Conservation (phyloP, 495 filamentous ascomycete genomes). For the Elasticomyces elasticus region DNA sequence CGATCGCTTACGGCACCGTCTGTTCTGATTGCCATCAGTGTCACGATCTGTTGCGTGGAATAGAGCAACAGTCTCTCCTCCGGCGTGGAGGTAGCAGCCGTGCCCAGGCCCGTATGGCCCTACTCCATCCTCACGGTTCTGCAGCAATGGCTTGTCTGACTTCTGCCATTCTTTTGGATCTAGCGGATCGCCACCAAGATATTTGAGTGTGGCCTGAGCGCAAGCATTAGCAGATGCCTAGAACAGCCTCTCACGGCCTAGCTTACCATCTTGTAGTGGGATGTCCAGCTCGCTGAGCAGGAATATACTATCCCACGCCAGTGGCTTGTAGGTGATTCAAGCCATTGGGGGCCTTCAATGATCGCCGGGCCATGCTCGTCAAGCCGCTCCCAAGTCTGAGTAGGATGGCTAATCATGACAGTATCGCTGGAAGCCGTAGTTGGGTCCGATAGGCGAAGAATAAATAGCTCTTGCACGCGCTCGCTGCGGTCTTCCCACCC, state of each 20-base stretch:
- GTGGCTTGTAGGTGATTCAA: constrained; percentile 21
- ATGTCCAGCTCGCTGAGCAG: constrained; percentile 29
- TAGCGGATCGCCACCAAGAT: constrained; percentile 24
- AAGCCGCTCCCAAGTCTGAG: constrained; percentile 25
- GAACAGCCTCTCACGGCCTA: no score
- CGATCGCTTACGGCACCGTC: constrained; percentile 20
- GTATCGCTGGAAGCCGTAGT: constrained; percentile 12
- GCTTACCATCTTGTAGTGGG: constrained; percentile 31
- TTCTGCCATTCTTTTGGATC: constrained; percentile 25
- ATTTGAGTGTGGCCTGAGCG: constrained; percentile 25
- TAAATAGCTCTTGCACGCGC: constrained; percentile 26
- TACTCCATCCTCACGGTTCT: constrained; percentile 10
- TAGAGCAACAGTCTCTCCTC: constrained; percentile 23
- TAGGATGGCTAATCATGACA: constrained; percentile 23
- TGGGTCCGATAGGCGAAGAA: constrained; percentile 22
- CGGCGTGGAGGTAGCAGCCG: constrained; percentile 25
- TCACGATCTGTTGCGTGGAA: constrained; percentile 31
- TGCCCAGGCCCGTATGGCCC: constrained; percentile 31
- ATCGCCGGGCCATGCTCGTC: constrained; percentile 21
- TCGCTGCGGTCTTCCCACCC: constrained; percentile 14
- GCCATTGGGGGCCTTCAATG: constrained; percentile 31
- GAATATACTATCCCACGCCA: constrained; percentile 29
- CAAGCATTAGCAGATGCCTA: no score
- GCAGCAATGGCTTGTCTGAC: constrained; percentile 21
- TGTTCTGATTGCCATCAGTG: constrained; percentile 26